Evolutionary conservation across 1,139 yeast species (phyloP), one percentile per base, ranked within the genome.

Genomic region (Blastobotrys serpentis): DNA sequence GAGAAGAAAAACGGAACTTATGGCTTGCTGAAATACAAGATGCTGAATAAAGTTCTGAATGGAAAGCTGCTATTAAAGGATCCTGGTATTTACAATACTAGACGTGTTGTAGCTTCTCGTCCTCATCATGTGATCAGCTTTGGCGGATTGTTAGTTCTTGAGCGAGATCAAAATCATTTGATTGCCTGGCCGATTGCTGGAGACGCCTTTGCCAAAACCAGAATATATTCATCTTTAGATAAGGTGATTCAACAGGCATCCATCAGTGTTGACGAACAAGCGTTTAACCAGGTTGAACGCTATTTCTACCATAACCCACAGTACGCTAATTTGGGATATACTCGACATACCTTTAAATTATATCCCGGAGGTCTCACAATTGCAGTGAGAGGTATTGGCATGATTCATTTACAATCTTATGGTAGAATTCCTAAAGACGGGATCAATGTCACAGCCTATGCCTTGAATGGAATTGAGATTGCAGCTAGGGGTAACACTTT

Each of bases 311-410:
- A 36, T 10, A 42, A 44, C 16, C 65, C 64, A 53, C 57, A 59
- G 46, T 54, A 52, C 32, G 51, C 65, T 0, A 64, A 64, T 34
- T 57, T 58, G 25, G 65, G 63, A 5, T 46, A 73, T n/a, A 59
- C 61, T 40, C 66, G 67, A 21, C 68, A 71, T 23, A 56, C 60
- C 43, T 42, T 58, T 62, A n/a, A 59, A 58, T 7, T 59, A 61
- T 14, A 67, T 66, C 48, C 67, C 46, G 94, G 90, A 0, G 69
- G 80, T 1, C 71, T 84, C 16, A 92, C 86, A 57, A 60, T 87
- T 22, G 86, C 86, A 0, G 59, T 88, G 11, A 79, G 82, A 44
- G 84, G 84, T 47, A 62, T 84, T 13, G 96, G 96, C 0, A 80
- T 77, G 54, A 56, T 87, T 1, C 80, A 82, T 47, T 63, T 87